These are phyloP conservation scores for Ramalina peruviana DNA, from an alignment of 495 filamentous ascomycete species.

Conservation along the genomic window DNA sequence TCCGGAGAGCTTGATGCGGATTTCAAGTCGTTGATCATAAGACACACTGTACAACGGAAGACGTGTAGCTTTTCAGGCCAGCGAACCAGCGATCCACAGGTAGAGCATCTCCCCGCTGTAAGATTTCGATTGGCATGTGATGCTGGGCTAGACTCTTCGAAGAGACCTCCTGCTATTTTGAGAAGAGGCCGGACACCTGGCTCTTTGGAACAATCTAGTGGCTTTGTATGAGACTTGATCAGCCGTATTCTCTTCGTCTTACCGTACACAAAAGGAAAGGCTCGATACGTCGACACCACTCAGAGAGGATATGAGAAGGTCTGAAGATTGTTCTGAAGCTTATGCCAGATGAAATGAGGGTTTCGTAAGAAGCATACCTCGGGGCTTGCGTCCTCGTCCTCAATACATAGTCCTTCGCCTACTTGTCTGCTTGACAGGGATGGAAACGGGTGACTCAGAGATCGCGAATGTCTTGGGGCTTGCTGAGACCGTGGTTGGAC, in stretches of 20 bases:
- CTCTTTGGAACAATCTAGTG: background rate
- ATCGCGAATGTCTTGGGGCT: conserved; percentile 44
- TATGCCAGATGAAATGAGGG: no score
- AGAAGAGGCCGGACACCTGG: background rate
- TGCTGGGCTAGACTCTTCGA: conserved; percentile 21
- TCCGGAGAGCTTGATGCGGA: conserved; percentile 18
- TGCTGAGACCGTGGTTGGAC: conserved; percentile 3
- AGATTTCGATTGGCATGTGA: conserved; percentile 24
- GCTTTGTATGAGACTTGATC: conserved; percentile 25
- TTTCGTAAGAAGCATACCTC: no score
- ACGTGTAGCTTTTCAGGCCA: conserved; percentile 67
- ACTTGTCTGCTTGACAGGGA: conserved; percentile 35
- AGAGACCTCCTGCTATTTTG: conserved; percentile 14
- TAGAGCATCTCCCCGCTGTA: conserved; percentile 64
- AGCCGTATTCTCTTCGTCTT: conserved; percentile 36
- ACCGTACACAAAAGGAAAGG: conserved; percentile 16
- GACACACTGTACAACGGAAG: conserved; percentile 75
- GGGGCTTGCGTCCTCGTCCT: no score
- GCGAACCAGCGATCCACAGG: conserved; percentile 65
- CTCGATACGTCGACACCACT: no score
- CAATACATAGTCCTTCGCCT: no score
- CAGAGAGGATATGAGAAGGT: no score
- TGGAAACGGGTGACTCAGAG: conserved; percentile 64
- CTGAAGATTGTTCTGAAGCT: no score
- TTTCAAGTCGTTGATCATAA: conserved; percentile 74